A percentile compares a stretch with the other conserved stretches of the same genome.
phyloP scores from a whole-genome alignment of 257 asterid species.

The Ilex aquifolium region DNA sequence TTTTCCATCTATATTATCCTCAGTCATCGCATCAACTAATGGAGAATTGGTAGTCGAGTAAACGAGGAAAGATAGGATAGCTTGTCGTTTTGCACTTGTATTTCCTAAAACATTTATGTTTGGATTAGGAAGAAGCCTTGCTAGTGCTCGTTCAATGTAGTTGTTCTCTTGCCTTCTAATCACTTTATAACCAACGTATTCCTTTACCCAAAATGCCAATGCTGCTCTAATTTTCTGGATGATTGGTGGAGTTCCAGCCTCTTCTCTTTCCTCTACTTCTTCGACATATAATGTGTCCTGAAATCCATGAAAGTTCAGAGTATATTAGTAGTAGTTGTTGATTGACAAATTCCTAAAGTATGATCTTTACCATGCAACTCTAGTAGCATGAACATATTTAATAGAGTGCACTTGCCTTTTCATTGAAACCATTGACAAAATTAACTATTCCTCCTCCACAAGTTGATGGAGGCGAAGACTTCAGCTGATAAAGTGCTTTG shows the following conservation, averaged over 20 bases:
- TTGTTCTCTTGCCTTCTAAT: slow-evolving; percentile 32
- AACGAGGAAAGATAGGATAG: slow-evolving; percentile 53
- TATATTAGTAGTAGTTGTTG: too few species aligned
- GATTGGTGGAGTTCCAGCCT: slow-evolving; percentile 70
- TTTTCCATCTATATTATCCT: background rate
- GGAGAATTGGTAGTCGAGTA: slow-evolving; percentile 26
- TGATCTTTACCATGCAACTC: too few species aligned
- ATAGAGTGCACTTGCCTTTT: slow-evolving; percentile 28
- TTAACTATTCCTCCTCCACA: slow-evolving; percentile 74
- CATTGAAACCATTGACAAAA: slow-evolving; percentile 37
- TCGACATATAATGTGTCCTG: slow-evolving; percentile 59
- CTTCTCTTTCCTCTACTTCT: slow-evolving; percentile 65
- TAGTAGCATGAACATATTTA: background rate
- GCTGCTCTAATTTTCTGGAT: slow-evolving; percentile 63
- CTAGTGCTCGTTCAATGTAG: slow-evolving; percentile 33
- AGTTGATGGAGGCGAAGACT: slow-evolving; percentile 57
- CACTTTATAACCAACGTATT: slow-evolving; percentile 38
- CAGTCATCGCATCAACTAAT: background rate
- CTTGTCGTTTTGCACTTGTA: slow-evolving; percentile 35
- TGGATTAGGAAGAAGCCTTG: slow-evolving; percentile 38
- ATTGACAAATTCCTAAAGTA: too few species aligned
- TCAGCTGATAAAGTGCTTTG: slow-evolving; percentile 42
- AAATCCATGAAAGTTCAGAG: background rate
- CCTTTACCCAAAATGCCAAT: slow-evolving; percentile 56
- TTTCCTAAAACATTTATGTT: slow-evolving; percentile 44